Evolutionary conservation across 495 filamentous ascomycete genomes (phyloP).

Genomic region (Xylaria nigripes): DNA sequence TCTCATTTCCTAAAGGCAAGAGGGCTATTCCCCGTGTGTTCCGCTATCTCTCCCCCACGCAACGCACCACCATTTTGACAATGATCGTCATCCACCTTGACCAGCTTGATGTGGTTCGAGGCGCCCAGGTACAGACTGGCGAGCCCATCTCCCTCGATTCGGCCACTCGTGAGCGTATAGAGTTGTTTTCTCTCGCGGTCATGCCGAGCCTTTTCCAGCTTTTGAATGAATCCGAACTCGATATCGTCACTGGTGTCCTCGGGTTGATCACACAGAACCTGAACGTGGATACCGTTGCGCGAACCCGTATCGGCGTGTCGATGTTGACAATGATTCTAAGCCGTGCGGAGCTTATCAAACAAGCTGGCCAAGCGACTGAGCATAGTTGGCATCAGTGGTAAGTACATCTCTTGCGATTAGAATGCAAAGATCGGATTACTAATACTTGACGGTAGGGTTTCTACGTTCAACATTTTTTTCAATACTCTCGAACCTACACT

Average conservation of each 20-base stretch:
- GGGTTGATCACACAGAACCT: constrained; percentile 74
- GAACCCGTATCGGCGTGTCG: constrained; percentile 74
- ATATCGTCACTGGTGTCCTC: constrained; percentile 81
- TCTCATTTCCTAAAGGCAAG: constrained; percentile 93
- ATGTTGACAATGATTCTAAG: constrained; percentile 93
- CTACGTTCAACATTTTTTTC: constrained; percentile 76
- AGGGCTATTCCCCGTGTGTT: constrained; percentile 91
- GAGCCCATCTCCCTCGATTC: constrained; percentile 58
- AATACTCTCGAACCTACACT: constrained; percentile 76
- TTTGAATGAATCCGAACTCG: constrained; percentile 81
- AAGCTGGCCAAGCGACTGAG: constrained; percentile 58
- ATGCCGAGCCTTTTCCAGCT: constrained; percentile 84
- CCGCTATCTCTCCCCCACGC: constrained; percentile 82
- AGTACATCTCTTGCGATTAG: constrained; percentile 13
- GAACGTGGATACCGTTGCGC: constrained; percentile 68
- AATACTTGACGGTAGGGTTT: constrained; percentile 32
- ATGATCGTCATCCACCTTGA: constrained; percentile 95
- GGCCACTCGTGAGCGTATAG: constrained; percentile 77
- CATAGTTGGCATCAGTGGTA: constrained; percentile 78
- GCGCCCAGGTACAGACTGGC: constrained; percentile 58
- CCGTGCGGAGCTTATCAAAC: constrained; percentile 86
- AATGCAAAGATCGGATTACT: constrained; percentile 3
- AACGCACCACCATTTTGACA: constrained; percentile 87
- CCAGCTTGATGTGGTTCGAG: constrained; percentile 77
- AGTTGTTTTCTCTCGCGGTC: constrained; percentile 77